A percentile compares a stretch with the other conserved stretches of the same genome.
Evolutionary conservation across 2,329 filamentous ascomycete genomes (phyloP).

Genomic region (Rosellinia necatrix): DNA sequence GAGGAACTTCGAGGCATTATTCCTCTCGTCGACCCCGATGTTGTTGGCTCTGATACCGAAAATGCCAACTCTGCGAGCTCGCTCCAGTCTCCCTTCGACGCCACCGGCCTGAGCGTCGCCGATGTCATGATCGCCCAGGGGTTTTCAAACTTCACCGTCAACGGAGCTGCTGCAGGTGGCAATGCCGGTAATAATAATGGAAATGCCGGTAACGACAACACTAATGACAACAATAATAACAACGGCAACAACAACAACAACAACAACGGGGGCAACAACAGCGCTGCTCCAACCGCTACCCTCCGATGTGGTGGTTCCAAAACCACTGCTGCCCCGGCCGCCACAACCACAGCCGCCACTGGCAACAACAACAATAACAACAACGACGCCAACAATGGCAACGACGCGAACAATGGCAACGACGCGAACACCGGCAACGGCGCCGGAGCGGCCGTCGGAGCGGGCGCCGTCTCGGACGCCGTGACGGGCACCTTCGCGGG

Average conservation of each 20-base stretch:
- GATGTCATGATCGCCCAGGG: slow-evolving; percentile 65
- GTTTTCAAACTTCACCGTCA: slow-evolving; percentile 63
- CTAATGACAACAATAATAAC: background rate
- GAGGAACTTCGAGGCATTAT: slow-evolving; percentile 67
- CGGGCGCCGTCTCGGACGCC: slow-evolving; percentile 39
- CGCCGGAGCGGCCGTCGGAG: slow-evolving; percentile 33
- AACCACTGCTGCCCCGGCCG: slow-evolving; percentile 27
- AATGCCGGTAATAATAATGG: slow-evolving; percentile 28
- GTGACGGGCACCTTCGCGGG: slow-evolving; percentile 42
- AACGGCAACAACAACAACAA: slow-evolving; percentile 18
- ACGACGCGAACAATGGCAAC: background rate
- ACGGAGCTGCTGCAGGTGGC: slow-evolving; percentile 36
- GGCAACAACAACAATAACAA: slow-evolving; percentile 19
- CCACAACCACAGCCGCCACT: slow-evolving; percentile 26
- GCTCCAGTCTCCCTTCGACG: slow-evolving; percentile 58
- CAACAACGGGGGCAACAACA: background rate
- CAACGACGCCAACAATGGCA: slow-evolving; percentile 1
- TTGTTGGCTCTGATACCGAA: slow-evolving; percentile 59
- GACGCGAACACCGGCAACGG: slow-evolving; percentile 35
- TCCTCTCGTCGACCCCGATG: slow-evolving; percentile 68
- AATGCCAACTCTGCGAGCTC: slow-evolving; percentile 64
- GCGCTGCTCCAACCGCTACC: slow-evolving; percentile 24
- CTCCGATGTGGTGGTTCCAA: slow-evolving; percentile 18
- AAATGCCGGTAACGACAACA: background rate
- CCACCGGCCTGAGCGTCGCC: slow-evolving; percentile 67